Percentiles rank a stretch among this genome's conserved stretches.
These are phyloP conservation scores for Carex kokanica DNA, from an alignment of 176 grass and related monocot genomes.

Conservation along the genomic window DNA sequence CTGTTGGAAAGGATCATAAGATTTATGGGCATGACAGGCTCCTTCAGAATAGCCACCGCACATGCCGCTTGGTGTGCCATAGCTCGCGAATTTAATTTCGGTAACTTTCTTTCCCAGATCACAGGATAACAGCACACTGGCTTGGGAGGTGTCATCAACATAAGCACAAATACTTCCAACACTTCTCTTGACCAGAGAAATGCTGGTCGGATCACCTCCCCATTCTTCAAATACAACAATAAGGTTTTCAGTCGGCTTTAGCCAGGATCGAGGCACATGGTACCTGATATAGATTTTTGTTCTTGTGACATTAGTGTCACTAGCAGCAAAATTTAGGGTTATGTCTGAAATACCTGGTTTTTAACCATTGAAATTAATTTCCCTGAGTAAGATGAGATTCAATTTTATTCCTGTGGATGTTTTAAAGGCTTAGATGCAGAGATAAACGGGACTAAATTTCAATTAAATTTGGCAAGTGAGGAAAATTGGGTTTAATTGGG, in stretches of 20 bases:
- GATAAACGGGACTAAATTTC: background rate
- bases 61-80: constrained; percentile 71
- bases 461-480: background rate
- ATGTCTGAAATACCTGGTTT: background rate
- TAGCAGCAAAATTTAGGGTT: constrained; percentile 5
- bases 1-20: constrained; percentile 85
- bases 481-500: background rate
- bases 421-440: background rate
- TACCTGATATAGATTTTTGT: constrained; percentile 58
- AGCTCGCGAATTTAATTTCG: constrained; percentile 90
- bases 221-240: constrained; percentile 90
- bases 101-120: constrained; percentile 60
- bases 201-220: constrained; percentile 64
- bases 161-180: constrained; percentile 66
- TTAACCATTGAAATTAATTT: background rate
- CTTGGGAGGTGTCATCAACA: constrained; percentile 24
- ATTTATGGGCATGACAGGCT: constrained; percentile 83
- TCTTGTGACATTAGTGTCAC: background rate
- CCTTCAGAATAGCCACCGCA: constrained; percentile 78
- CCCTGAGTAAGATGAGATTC: background rate
- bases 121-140: constrained; percentile 75
- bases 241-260: constrained; percentile 88
- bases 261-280: constrained; percentile 89
- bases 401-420: background rate
- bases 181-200: constrained; percentile 84